Percentiles rank a stretch among this genome's conserved stretches.
Conservation (phyloP, 1,284 basidiomycete genomes). For the Cutaneotrichosporon sp. region DNA sequence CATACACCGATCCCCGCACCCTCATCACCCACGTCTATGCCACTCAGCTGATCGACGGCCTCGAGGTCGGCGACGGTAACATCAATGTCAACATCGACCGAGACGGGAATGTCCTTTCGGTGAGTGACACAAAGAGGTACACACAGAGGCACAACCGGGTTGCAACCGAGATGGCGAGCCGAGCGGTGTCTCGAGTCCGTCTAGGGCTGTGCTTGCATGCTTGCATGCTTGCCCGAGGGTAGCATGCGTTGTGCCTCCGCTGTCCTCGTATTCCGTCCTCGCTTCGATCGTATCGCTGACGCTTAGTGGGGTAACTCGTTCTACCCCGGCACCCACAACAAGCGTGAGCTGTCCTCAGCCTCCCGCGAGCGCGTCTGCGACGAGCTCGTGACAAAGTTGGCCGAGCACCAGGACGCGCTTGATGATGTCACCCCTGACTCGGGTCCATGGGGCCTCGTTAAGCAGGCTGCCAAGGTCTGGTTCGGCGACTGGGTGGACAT, state of each 20-base stretch:
- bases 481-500: slow-evolving; percentile 21
- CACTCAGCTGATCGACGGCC: slow-evolving; percentile 70
- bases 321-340: slow-evolving; percentile 23
- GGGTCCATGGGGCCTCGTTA: slow-evolving; percentile 51
- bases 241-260: no score
- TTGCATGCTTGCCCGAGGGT: no score
- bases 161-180: no score
- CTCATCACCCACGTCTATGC: slow-evolving; percentile 81
- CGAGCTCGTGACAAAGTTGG: slow-evolving; percentile 20
- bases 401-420: slow-evolving; percentile 19
- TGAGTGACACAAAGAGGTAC: no score
- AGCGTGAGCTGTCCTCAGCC: neutral
- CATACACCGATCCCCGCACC: slow-evolving; percentile 76
- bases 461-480: slow-evolving; percentile 37
- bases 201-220: no score
- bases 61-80: slow-evolving; percentile 82
- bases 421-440: slow-evolving; percentile 58
- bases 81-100: slow-evolving; percentile 77
- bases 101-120: slow-evolving; percentile 67
- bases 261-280: neutral
- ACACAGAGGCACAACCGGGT: no score
- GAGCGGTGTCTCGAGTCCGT: neutral
- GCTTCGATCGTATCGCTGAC: neutral
- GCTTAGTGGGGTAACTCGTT: slow-evolving; percentile 57
- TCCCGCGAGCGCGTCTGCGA: slow-evolving; percentile 24